Percentiles rank a stretch among this genome's conserved stretches.
Evolutionary conservation across 1,284 basidiomycete genomes (phyloP).

Genomic region (Golubevia sp.): DNA sequence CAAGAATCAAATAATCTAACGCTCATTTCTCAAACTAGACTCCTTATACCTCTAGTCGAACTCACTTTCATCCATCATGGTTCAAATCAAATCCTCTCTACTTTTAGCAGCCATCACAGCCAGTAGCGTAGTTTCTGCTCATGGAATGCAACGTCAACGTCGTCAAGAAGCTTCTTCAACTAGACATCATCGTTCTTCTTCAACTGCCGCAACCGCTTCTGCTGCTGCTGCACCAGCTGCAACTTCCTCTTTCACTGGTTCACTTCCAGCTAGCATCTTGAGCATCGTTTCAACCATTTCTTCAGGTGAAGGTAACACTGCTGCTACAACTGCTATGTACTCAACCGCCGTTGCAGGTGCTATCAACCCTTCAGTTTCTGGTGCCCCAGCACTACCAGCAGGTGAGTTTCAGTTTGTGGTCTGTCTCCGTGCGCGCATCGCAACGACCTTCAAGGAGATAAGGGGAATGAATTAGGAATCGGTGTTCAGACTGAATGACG

Average conservation of each 20-base stretch:
- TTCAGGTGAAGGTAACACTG: conserved; percentile 23
- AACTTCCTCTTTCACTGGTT: conserved; percentile 36
- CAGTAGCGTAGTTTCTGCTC: not conserved
- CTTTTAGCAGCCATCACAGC: not conserved
- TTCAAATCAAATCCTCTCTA: not conserved
- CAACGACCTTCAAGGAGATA: too few species aligned
- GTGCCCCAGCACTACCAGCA: conserved; percentile 36
- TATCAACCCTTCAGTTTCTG: conserved; percentile 37
- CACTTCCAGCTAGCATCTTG: conserved; percentile 31
- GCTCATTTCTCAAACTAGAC: too few species aligned
- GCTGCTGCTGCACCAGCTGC: conserved; percentile 19
- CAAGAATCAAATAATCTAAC: too few species aligned
- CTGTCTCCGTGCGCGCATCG: too few species aligned
- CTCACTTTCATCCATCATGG: too few species aligned
- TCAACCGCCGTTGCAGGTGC: conserved; percentile 37
- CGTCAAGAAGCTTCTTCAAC: not conserved
- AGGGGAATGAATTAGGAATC: too few species aligned
- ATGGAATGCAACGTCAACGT: not conserved
- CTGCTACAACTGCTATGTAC: conserved; percentile 30
- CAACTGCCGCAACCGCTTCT: conserved; percentile 9
- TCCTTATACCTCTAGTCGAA: too few species aligned
- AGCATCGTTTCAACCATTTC: conserved; percentile 32
- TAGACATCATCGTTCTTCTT: not conserved
- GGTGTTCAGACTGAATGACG: too few species aligned
- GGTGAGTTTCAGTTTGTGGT: conserved; percentile 12